Evolutionary conservation across 2,329 filamentous ascomycete genomes (phyloP).

Genomic region (Trichoderma hamatum): DNA sequence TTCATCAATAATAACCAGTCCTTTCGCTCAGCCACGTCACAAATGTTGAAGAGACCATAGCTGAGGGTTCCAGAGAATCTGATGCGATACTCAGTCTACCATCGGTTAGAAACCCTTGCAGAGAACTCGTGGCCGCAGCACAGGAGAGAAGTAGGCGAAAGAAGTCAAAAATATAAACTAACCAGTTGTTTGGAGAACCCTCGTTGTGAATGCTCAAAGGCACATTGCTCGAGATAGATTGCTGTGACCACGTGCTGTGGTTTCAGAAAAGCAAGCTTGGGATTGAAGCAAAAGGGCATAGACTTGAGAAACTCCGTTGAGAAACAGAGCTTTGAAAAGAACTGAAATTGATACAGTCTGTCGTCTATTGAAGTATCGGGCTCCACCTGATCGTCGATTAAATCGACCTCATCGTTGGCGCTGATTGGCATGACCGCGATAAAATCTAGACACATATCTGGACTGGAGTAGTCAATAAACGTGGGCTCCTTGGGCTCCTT

Average conservation of each 20-base stretch:
- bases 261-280: conserved; percentile 67
- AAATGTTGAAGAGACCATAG: conserved; percentile 77
- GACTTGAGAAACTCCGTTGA: conserved; percentile 44
- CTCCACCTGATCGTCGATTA: background rate
- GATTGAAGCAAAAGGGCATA: conserved; percentile 64
- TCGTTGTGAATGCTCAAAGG: conserved; percentile 54
- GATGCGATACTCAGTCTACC: conserved; percentile 39
- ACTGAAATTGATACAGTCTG: conserved; percentile 10
- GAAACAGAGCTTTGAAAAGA: background rate
- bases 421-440: background rate
- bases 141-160: background rate
- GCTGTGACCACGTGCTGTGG: conserved; percentile 65
- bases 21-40: conserved; percentile 50
- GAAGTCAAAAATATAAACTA: conserved; percentile 26
- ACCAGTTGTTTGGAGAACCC: conserved; percentile 59
- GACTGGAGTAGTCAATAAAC: background rate
- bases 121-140: background rate
- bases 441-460: background rate
- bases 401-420: background rate
- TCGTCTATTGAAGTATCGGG: background rate
- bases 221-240: conserved; percentile 57
- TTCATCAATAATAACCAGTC: conserved; percentile 56
- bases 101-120: background rate
- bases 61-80: conserved; percentile 61
- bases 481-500: background rate